These are phyloP conservation scores for Leccinellum rugosiceps DNA, from an alignment of 768 basidiomycete species.

Conservation along the genomic window DNA sequence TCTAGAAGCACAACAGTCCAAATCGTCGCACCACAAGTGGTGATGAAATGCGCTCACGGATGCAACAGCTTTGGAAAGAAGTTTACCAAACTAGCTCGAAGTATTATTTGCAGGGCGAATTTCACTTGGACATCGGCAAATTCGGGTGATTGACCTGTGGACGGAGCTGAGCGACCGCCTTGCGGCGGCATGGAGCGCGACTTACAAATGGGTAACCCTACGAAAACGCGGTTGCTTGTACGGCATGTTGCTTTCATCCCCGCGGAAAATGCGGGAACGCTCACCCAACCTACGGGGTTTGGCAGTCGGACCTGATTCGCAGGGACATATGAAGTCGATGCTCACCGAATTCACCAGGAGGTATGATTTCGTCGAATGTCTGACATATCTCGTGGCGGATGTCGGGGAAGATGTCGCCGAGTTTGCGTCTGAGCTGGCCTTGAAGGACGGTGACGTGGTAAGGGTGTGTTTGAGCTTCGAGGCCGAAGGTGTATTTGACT, in stretches of 20 bases:
- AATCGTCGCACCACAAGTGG: slow-evolving; percentile 9
- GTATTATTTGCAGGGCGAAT: slow-evolving; percentile 34
- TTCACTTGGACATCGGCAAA: slow-evolving; percentile 33
- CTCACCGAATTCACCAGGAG: slow-evolving; percentile 19
- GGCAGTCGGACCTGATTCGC: slow-evolving; percentile 9
- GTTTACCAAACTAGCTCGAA: slow-evolving; percentile 31
- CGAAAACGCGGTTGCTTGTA: slow-evolving; percentile 40
- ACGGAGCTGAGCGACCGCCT: slow-evolving; percentile 7
- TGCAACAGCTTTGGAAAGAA: slow-evolving; percentile 33
- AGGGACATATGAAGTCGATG: not conserved
- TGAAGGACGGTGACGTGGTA: slow-evolving; percentile 37
- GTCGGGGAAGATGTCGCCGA: slow-evolving; percentile 31
- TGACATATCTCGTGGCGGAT: slow-evolving; percentile 33
- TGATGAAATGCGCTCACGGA: slow-evolving; percentile 27
- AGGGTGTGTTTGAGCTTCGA: slow-evolving; percentile 29
- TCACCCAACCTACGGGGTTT: slow-evolving; percentile 27
- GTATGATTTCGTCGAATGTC: slow-evolving; percentile 30
- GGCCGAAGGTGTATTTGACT: slow-evolving; percentile 37
- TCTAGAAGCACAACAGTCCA: slow-evolving; percentile 19
- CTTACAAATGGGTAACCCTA: slow-evolving; percentile 38
- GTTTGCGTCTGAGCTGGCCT: slow-evolving; percentile 33
- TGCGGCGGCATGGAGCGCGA: slow-evolving; percentile 2
- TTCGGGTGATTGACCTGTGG: slow-evolving; percentile 35
- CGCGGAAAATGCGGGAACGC: slow-evolving; percentile 26
- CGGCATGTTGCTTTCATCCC: slow-evolving; percentile 34